phyloP scores from a whole-genome alignment of 2,329 filamentous ascomycete genomes.

The Aspergillus ibericus region DNA sequence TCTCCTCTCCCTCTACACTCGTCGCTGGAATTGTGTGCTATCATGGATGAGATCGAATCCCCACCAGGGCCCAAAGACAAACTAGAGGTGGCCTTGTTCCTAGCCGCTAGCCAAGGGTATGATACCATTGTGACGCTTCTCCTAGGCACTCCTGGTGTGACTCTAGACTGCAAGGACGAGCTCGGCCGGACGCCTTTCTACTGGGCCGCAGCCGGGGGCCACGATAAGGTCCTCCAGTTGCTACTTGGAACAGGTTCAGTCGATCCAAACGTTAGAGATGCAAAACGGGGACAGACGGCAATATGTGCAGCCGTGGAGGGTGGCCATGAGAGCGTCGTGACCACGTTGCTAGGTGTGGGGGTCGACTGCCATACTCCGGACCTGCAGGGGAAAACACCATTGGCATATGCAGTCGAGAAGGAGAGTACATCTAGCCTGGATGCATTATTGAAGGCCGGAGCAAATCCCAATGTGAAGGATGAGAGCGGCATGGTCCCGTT shows the following conservation, averaged over 20 bases:
- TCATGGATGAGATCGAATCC: constrained; percentile 10
- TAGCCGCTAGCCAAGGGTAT: constrained; percentile 25
- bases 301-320: constrained; percentile 19
- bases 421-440: constrained; percentile 14
- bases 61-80: constrained; percentile 19
- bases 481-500: constrained; percentile 16
- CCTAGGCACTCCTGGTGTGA: constrained; percentile 22
- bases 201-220: constrained; percentile 25
- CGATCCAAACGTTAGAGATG: constrained; percentile 16
- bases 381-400: constrained; percentile 17
- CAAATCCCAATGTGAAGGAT: constrained; percentile 17
- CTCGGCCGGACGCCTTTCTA: constrained; percentile 23
- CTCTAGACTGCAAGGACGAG: constrained; percentile 21
- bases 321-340: constrained; percentile 18
- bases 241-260: constrained; percentile 18
- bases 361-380: constrained; percentile 18
- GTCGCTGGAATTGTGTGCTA: neutral
- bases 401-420: constrained; percentile 19
- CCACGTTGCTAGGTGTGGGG: constrained; percentile 9
- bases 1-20: neutral
- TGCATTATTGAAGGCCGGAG: constrained; percentile 16
- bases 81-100: constrained; percentile 25
- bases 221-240: constrained; percentile 21
- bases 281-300: constrained; percentile 15
- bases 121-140: constrained; percentile 25